phyloP scores from a whole-genome alignment of 179 eudicot genomes.

The Nepenthes alata region DNA sequence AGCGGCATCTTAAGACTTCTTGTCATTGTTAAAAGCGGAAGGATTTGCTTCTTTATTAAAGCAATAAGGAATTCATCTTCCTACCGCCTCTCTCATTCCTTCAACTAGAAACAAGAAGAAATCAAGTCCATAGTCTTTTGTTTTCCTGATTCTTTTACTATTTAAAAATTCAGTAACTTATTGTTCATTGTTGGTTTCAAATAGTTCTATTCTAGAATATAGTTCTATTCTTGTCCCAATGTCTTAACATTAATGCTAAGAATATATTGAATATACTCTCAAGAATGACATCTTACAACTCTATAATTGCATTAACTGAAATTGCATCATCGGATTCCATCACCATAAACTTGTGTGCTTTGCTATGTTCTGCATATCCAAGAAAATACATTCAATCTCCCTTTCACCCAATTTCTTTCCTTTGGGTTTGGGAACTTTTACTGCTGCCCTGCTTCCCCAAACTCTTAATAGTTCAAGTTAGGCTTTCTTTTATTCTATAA shows the following conservation, averaged over 20 bases:
- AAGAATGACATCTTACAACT: background rate
- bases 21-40: background rate
- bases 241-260: background rate
- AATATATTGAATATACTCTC: background rate
- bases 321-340: background rate
- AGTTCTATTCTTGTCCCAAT: background rate
- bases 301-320: background rate
- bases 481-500: no score
- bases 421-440: background rate
- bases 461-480: background rate
- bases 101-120: background rate
- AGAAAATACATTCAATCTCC: constrained; percentile 5
- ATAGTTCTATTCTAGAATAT: no score
- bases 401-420: background rate
- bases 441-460: constrained; percentile 3
- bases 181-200: background rate
- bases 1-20: no score
- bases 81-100: background rate
- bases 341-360: background rate
- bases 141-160: background rate
- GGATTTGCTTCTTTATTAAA: background rate
- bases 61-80: background rate
- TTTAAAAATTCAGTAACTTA: background rate
- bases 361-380: constrained; percentile 2
- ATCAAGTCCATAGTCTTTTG: background rate